Percentiles rank a stretch among this genome's conserved stretches.
Conservation (phyloP, 73 alveolate genomes). For the Paramecium bursaria region DNA sequence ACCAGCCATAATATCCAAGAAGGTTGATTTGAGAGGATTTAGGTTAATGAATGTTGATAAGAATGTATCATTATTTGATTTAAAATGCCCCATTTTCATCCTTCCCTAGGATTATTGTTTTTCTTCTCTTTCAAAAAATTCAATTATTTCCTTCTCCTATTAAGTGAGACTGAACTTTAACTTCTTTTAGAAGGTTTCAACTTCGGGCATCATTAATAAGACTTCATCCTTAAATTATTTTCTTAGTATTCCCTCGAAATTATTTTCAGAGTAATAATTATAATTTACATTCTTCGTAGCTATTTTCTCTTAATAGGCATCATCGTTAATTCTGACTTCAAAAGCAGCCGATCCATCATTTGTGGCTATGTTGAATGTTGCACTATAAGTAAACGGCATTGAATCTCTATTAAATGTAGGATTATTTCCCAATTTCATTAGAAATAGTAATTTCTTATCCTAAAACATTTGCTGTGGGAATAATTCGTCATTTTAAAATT, state of each 20-base stretch:
- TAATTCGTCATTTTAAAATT: background rate
- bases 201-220: slow-evolving; percentile 3
- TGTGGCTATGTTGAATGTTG: slow-evolving; percentile 31
- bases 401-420: slow-evolving; percentile 41
- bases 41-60: slow-evolving; percentile 35
- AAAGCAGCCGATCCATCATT: slow-evolving; percentile 25
- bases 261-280: slow-evolving; percentile 10
- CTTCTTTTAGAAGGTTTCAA: slow-evolving; percentile 13
- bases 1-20: slow-evolving; percentile 14
- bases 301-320: slow-evolving; percentile 9
- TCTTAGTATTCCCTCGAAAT: background rate
- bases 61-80: slow-evolving; percentile 29
- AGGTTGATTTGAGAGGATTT: slow-evolving; percentile 26
- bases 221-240: slow-evolving; percentile 14
- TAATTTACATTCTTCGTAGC: background rate
- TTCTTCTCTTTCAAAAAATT: slow-evolving; percentile 3
- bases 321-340: slow-evolving; percentile 17
- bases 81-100: slow-evolving; percentile 34
- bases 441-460: background rate
- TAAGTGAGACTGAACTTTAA: background rate
- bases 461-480: background rate
- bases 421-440: slow-evolving; percentile 42
- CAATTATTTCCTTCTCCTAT: slow-evolving; percentile 26
- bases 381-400: slow-evolving; percentile 11
- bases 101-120: background rate